Percentiles rank a stretch among this genome's conserved stretches.
These are phyloP conservation scores for Kockovaella imperatae DNA, from an alignment of 768 basidiomycete genomes.

Conservation along the genomic window DNA sequence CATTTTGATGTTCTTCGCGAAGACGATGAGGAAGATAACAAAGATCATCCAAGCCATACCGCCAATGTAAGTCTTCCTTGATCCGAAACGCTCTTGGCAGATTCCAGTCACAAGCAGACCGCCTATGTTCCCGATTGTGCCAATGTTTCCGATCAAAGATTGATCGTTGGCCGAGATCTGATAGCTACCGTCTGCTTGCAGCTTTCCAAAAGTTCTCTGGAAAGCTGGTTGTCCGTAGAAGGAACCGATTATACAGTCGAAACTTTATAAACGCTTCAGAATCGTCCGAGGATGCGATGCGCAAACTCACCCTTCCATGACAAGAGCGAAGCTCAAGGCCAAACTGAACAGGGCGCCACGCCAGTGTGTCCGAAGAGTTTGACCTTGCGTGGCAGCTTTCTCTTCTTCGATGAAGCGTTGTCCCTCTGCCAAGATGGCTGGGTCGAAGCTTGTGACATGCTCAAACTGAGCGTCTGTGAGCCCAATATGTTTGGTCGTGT, in stretches of 20 bases:
- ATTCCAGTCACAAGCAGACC: constrained; percentile 15
- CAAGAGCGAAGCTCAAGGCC: not conserved
- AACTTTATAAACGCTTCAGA: not conserved
- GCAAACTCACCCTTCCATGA: not conserved
- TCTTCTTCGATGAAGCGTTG: not conserved
- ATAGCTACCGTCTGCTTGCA: constrained; percentile 4
- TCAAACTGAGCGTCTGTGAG: not conserved
- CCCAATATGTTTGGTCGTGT: no score
- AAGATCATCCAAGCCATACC: constrained; percentile 12
- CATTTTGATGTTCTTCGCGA: constrained; percentile 9
- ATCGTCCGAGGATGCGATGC: not conserved
- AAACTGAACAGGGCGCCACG: not conserved
- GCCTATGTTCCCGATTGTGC: constrained; percentile 24
- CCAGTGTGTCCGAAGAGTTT: not conserved
- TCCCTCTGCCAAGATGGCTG: not conserved
- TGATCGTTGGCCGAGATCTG: constrained; percentile 37
- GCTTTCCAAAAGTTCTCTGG: constrained; percentile 9
- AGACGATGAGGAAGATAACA: constrained; percentile 14
- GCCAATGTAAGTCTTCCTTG: constrained; percentile 12
- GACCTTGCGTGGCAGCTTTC: not conserved
- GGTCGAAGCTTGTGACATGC: no score
- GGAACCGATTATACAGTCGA: constrained; percentile 5
- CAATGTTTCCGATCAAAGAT: constrained; percentile 28
- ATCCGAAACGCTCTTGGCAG: constrained; percentile 14
- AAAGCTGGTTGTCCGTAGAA: constrained; percentile 15